A percentile compares a stretch with the other conserved stretches of the same genome.
Conservation (phyloP, 495 filamentous ascomycete genomes). For the Daldinia decipiens region DNA sequence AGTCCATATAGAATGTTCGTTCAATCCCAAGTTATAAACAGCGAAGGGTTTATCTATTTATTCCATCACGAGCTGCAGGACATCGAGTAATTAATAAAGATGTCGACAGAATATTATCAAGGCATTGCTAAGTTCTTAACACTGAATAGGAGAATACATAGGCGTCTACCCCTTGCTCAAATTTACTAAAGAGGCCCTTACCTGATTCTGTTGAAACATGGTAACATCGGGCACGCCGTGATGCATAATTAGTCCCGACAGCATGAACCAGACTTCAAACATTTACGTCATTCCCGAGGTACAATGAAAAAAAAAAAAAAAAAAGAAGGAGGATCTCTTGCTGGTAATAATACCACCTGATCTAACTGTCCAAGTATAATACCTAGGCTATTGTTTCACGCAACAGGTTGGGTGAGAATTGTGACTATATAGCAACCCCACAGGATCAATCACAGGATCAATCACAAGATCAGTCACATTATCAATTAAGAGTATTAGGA, state of each 20-base stretch:
- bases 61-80: neutral
- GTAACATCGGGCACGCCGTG: neutral
- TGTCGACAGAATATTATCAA: neutral
- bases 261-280: neutral
- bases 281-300: neutral
- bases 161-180: slow-evolving; percentile 3
- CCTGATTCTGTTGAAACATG: neutral
- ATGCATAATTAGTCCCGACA: neutral
- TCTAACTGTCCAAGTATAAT: no score
- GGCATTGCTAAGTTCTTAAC: neutral
- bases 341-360: neutral
- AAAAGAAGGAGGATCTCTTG: neutral
- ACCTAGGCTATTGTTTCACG: neutral
- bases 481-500: neutral
- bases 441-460: neutral
- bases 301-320: no score
- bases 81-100: neutral
- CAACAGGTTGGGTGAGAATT: neutral
- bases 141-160: neutral
- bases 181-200: neutral
- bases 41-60: neutral
- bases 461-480: no score
- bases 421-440: neutral
- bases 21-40: neutral
- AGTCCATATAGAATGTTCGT: neutral